Percentiles rank a stretch among this genome's conserved stretches.
Evolutionary conservation across 2,329 filamentous ascomycete species (phyloP).

Genomic region (Leptographium procerum): DNA sequence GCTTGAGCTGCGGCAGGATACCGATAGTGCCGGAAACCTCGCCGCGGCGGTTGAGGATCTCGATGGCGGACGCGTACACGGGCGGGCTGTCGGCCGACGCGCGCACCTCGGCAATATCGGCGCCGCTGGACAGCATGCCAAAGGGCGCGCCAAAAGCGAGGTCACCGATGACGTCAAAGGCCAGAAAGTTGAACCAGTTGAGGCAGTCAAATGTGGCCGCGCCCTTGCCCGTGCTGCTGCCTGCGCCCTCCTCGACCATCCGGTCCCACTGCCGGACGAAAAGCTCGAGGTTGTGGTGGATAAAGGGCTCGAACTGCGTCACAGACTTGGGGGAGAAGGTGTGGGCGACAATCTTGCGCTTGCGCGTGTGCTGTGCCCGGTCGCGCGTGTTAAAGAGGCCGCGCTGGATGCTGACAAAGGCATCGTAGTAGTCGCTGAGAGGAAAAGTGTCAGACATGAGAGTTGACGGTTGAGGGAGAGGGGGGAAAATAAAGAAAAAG

Average conservation of each 20-base stretch:
- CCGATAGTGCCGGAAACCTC: slow-evolving; percentile 77
- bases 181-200: slow-evolving; percentile 65
- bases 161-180: slow-evolving; percentile 42
- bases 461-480: neutral
- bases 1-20: slow-evolving; percentile 61
- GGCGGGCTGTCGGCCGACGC: slow-evolving; percentile 46
- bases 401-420: slow-evolving; percentile 76
- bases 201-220: slow-evolving; percentile 60
- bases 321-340: slow-evolving; percentile 78
- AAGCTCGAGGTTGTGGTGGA: slow-evolving; percentile 64
- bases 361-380: slow-evolving; percentile 70
- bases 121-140: slow-evolving; percentile 68
- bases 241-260: slow-evolving; percentile 33
- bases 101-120: slow-evolving; percentile 65
- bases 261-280: slow-evolving; percentile 65
- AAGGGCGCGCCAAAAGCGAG: slow-evolving; percentile 67
- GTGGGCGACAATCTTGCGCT: slow-evolving; percentile 79
- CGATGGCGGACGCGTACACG: slow-evolving; percentile 65
- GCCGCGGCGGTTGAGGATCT: slow-evolving; percentile 78
- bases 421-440: slow-evolving; percentile 81
- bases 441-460: neutral
- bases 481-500: neutral
- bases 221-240: slow-evolving; percentile 20
- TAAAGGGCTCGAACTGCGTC: slow-evolving; percentile 79
- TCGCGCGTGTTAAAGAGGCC: slow-evolving; percentile 86